phyloP scores from a whole-genome alignment of 768 basidiomycete species.

The Tulasnella sp. region DNA sequence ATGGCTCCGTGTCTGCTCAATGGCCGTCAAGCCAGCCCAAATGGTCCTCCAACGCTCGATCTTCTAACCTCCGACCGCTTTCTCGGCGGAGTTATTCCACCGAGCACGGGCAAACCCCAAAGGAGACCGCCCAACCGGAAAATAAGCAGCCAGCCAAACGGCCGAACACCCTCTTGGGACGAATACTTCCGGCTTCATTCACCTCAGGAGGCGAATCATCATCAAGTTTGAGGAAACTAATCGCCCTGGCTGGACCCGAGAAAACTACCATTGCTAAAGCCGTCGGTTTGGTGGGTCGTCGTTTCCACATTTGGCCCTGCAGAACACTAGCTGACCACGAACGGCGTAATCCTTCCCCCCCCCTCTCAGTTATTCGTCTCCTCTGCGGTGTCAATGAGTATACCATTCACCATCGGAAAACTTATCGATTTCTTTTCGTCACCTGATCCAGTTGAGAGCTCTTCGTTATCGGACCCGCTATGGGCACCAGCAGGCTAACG shows the following conservation, averaged over 20 bases:
- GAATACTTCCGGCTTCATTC: slow-evolving; percentile 9
- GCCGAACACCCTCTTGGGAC: neutral
- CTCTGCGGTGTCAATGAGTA: slow-evolving; percentile 83
- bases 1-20: neutral
- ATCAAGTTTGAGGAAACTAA: slow-evolving; percentile 20
- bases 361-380: slow-evolving; percentile 73
- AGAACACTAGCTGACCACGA: neutral
- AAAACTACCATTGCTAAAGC: neutral
- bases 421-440: slow-evolving; percentile 91
- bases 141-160: neutral
- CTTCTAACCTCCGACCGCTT: neutral
- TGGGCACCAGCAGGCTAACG: neutral
- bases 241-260: slow-evolving; percentile 12
- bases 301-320: neutral
- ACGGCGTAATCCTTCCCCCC: neutral
- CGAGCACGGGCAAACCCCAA: neutral
- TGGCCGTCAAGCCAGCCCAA: neutral
- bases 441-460: slow-evolving; percentile 55
- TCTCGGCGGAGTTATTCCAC: neutral
- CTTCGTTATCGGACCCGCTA: neutral
- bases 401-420: slow-evolving; percentile 89
- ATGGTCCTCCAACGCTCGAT: neutral
- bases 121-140: neutral
- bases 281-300: slow-evolving; percentile 4
- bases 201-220: neutral